Base-by-base conservation (phyloP, 345 rosid genomes). In the Citrus maxima region DNA sequence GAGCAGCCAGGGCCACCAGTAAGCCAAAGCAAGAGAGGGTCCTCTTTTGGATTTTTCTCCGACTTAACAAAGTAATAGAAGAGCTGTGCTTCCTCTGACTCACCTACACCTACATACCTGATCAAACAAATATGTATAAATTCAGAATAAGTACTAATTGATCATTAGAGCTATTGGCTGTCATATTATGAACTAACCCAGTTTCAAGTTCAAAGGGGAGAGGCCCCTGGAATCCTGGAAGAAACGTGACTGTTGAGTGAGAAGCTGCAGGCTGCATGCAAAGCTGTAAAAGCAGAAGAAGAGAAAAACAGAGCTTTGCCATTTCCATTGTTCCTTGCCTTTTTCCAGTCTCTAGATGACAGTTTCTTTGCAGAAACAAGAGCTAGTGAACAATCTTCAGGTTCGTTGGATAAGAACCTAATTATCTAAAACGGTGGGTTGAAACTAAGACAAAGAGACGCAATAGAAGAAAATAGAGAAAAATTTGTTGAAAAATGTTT, bases 1-100 rank as follows among this genome's bases (percentile, higher is more conserved):
- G 92, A 85, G 78, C 95, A 93, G 42, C 90, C 93, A 46, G 97
- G 97, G n/a, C 95, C 95, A 30, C 97, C 97, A 27, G 92, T 88
- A 16, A 93, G 85, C 97, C 95, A 92, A 28, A 92, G 86, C 80
- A 92, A 18, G 77, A 92, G 83, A 79, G 95, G 90, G 61, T 89
- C 93, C 6, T 78, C 73, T 8, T 63, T 10, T 5, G 91, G 88
- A 72, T 83, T 78, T 67, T 91, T 86, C 79, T 91, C 90, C 9
- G 95, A 92, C 79, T 87, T 82, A 10, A 88, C 34, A 62, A 92
- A 92, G 84, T 88, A 91, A 82, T 90, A 93, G 55, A 93, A 91
- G 24, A 91, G 86, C 74, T 86, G 92, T 61, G 77, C 74, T 30
- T 79, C 87, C 34, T 85, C 88, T 60, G 80, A 72, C 46, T 89